Evolutionary conservation across 352 stramenopile genomes (phyloP).

Genomic region (Globisporangium spinosum): DNA sequence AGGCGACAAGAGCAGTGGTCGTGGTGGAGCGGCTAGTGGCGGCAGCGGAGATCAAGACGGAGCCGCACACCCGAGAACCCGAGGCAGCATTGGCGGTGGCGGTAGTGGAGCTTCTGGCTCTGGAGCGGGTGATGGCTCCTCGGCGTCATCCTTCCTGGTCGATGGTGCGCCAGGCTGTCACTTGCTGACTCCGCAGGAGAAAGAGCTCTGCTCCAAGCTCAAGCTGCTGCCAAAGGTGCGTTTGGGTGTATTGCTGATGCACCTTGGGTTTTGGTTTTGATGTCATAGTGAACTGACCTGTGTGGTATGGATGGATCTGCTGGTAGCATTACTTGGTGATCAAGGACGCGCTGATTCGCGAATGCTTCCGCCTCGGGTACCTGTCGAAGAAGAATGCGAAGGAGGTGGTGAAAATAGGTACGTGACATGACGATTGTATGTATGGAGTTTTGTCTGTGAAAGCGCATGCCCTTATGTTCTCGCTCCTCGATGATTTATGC

Average conservation of each 20-base stretch:
- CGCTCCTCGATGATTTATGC: conserved; percentile 17
- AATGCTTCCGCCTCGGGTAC: conserved; percentile 78
- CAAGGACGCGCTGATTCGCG: conserved; percentile 92
- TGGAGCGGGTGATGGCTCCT: conserved; percentile 14
- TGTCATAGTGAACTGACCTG: too few species aligned
- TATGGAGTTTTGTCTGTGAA: too few species aligned
- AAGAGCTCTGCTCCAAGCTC: conserved; percentile 86
- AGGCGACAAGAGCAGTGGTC: conserved; percentile 12
- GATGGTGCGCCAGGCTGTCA: conserved; percentile 81
- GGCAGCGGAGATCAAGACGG: conserved; percentile 19
- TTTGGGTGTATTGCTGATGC: background rate
- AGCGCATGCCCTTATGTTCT: too few species aligned
- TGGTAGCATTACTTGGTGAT: conserved; percentile 91
- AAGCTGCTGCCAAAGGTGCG: conserved; percentile 87
- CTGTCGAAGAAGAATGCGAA: conserved; percentile 73
- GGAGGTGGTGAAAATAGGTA: conserved; percentile 91
- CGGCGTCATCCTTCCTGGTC: conserved; percentile 61
- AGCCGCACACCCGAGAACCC: conserved; percentile 12
- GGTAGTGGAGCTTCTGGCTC: background rate
- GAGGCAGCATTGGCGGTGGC: conserved; percentile 13
- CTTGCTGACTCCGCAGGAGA: conserved; percentile 89
- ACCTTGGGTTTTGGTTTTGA: background rate
- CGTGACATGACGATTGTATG: conserved; percentile 8
- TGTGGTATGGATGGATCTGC: too few species aligned
- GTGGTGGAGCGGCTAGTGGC: background rate